Conservation (phyloP, 129 eudicot genomes). For the Heracleum sosnowskyi region DNA sequence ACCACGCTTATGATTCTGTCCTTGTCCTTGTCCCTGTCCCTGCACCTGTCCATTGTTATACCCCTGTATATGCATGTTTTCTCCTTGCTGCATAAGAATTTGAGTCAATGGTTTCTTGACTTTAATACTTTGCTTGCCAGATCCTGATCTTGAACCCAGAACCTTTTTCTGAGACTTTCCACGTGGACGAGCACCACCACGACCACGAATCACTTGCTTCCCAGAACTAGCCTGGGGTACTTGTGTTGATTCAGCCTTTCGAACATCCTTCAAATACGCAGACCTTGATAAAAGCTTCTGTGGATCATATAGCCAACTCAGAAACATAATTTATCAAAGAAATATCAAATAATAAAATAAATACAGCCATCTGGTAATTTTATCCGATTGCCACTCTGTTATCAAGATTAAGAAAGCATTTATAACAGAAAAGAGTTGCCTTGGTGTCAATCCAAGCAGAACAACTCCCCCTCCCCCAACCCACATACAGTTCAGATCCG, state of each 20-base stretch:
- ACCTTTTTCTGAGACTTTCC: constrained; percentile 52
- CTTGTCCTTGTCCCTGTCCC: constrained; percentile 24
- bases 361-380: neutral
- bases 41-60: constrained; percentile 28
- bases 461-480: neutral
- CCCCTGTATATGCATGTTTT: neutral
- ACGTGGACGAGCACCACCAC: constrained; percentile 50
- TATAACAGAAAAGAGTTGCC: neutral
- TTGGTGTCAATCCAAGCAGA: neutral
- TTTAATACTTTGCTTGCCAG: constrained; percentile 26
- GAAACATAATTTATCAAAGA: neutral
- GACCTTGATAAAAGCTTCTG: constrained; percentile 51
- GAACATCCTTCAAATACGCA: constrained; percentile 37
- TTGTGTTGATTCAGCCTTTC: constrained; percentile 32
- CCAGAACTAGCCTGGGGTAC: constrained; percentile 18
- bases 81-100: constrained; percentile 38
- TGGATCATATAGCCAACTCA: neutral
- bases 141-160: constrained; percentile 18
- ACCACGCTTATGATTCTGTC: constrained; percentile 41
- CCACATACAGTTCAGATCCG: neutral
- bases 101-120: constrained; percentile 28
- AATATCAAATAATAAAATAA: neutral
- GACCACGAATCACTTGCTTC: constrained; percentile 30
- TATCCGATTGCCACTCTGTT: neutral
- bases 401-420: neutral